These are phyloP conservation scores for Vitis cinerea DNA, from an alignment of 164 flowering plant genomes.

Conservation along the genomic window DNA sequence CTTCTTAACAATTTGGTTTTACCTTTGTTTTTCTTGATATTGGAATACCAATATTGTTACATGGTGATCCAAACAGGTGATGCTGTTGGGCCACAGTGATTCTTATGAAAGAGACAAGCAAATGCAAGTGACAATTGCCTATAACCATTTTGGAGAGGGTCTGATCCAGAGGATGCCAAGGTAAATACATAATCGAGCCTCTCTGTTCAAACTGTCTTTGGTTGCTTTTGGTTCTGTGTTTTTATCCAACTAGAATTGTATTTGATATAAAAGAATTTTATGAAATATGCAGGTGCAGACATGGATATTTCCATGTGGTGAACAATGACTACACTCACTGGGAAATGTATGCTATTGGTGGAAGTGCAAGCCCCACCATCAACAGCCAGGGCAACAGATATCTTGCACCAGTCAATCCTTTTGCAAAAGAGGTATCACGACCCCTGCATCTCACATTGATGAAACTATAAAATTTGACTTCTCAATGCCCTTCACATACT, in stretches of 20 bases:
- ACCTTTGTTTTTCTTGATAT: not conserved
- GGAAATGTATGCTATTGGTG: conserved; percentile 98
- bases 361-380: conserved; percentile 89
- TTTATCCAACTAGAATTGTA: not conserved
- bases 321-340: conserved; percentile 97
- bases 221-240: not conserved
- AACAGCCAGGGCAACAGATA: conserved; percentile 92
- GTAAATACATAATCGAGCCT: conserved; percentile 31
- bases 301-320: conserved; percentile 92
- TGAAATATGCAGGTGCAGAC: conserved; percentile 65
- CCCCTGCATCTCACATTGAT: not conserved
- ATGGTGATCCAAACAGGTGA: conserved; percentile 50
- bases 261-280: not conserved
- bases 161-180: conserved; percentile 99
- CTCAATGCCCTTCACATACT: not conserved
- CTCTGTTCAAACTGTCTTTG: not conserved
- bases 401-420: conserved; percentile 64
- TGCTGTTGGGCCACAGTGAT: conserved; percentile 94
- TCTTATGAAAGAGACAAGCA: conserved; percentile 73
- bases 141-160: conserved; percentile 94
- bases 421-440: conserved; percentile 73
- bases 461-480: not conserved
- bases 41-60: not conserved
- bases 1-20: not conserved
- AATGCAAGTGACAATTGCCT: conserved; percentile 98